phyloP scores from a whole-genome alignment of 345 rosid genomes.

The Turnera subulata region DNA sequence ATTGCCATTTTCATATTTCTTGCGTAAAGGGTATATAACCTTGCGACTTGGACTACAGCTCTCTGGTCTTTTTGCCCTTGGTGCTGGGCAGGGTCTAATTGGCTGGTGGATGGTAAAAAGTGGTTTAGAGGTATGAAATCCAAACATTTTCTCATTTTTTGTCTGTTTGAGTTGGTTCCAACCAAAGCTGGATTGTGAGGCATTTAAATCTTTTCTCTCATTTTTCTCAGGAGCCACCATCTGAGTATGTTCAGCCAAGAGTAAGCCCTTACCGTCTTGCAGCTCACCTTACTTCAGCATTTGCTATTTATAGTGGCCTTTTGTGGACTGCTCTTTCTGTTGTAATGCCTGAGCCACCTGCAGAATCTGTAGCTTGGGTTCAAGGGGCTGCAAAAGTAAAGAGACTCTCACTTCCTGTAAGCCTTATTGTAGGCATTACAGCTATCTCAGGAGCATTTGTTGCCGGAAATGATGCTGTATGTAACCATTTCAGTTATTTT shows the following conservation, averaged over 20 bases:
- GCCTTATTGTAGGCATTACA: slow-evolving; percentile 78
- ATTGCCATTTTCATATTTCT: slow-evolving; percentile 88
- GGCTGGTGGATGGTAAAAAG: slow-evolving; percentile 99
- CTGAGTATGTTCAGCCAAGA: slow-evolving; percentile 83
- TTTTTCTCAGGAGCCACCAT: slow-evolving; percentile 83
- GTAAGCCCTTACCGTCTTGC: slow-evolving; percentile 95
- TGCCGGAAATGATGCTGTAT: slow-evolving; percentile 96
- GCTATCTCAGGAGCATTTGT: slow-evolving; percentile 95
- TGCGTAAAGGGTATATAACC: slow-evolving; percentile 84
- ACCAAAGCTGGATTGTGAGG: too few relatives aligned
- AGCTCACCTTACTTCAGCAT: slow-evolving; percentile 94
- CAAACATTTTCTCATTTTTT: background rate
- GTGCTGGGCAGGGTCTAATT: slow-evolving; percentile 95
- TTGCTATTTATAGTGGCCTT: slow-evolving; percentile 79
- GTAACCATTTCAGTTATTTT: slow-evolving; percentile 12
- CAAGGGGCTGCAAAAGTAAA: slow-evolving; percentile 80
- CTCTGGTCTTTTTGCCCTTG: slow-evolving; percentile 85
- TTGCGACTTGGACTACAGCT: slow-evolving; percentile 72
- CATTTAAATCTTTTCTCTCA: slow-evolving; percentile 3
- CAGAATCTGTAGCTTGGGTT: slow-evolving; percentile 80
- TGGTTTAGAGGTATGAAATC: slow-evolving; percentile 71
- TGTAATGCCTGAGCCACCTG: slow-evolving; percentile 94
- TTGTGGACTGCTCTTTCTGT: slow-evolving; percentile 94
- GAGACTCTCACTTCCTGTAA: slow-evolving; percentile 71
- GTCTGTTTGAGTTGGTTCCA: too few relatives aligned